phyloP scores from a whole-genome alignment of 768 basidiomycete species.

The Tylopilus vinaceipallidus region DNA sequence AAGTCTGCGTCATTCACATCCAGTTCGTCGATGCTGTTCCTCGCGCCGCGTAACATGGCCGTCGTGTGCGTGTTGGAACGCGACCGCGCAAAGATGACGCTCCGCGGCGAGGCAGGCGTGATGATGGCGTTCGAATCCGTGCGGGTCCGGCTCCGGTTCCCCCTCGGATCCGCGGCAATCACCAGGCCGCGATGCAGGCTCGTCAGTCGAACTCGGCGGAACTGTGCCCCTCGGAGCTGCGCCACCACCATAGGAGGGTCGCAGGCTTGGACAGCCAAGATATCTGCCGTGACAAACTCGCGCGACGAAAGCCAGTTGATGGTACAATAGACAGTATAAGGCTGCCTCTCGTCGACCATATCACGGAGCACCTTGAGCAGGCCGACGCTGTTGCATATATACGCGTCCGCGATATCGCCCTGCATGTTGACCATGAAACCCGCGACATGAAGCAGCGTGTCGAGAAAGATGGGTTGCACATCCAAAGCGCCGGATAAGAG shows the following conservation, averaged over 20 bases:
- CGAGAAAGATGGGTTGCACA: slow-evolving; percentile 58
- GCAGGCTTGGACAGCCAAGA: slow-evolving; percentile 44
- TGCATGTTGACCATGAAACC: slow-evolving; percentile 69
- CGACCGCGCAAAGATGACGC: slow-evolving; percentile 30
- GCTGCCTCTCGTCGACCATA: slow-evolving; percentile 37
- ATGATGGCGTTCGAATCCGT: slow-evolving; percentile 31
- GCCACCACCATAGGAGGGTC: slow-evolving; percentile 48
- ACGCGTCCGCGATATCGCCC: slow-evolving; percentile 49
- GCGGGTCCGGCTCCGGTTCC: slow-evolving; percentile 13
- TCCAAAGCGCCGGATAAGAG: slow-evolving; percentile 42
- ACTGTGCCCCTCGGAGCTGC: slow-evolving; percentile 53
- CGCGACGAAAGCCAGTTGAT: slow-evolving; percentile 43
- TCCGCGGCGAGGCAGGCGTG: slow-evolving; percentile 23
- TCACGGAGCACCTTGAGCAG: slow-evolving; percentile 46
- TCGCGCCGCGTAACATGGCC: slow-evolving; percentile 5
- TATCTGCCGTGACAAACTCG: slow-evolving; percentile 48
- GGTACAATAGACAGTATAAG: slow-evolving; percentile 53
- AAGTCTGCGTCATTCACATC: slow-evolving; percentile 7
- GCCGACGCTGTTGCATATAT: slow-evolving; percentile 60
- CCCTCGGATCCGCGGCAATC: slow-evolving; percentile 27
- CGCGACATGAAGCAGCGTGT: slow-evolving; percentile 65
- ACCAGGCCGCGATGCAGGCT: slow-evolving; percentile 48
- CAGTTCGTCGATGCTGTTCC: slow-evolving; percentile 5
- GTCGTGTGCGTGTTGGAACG: slow-evolving; percentile 26
- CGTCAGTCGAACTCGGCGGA: slow-evolving; percentile 52